Evolutionary conservation across 2,329 filamentous ascomycete species (phyloP), one percentile per base, ranked within the genome.

Genomic region (Talaromyces islandicus): DNA sequence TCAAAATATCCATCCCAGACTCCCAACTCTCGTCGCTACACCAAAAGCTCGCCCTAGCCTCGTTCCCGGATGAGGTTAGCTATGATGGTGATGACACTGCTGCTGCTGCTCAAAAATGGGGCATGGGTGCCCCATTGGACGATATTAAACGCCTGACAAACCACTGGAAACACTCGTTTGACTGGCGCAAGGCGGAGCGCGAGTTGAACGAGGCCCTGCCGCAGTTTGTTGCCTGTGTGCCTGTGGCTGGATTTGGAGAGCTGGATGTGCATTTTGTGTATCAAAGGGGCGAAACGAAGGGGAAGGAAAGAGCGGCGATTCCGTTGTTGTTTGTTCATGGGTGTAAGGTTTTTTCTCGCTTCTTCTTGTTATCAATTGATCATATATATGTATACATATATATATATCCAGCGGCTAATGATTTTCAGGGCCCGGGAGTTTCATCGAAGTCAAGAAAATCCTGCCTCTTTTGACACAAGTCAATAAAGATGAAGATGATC

Each of bases 281-380:
- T 67, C 78, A 87, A 64, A 77, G 71, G 57, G 85, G 81, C 65
- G 68, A 72, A 1, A 75, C 75, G 4, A 14, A 14, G 4, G 32
- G 6, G 2, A 65, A 78, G 1, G 76, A 77, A 5, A 30, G 57
- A 6, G 46, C 29, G 21, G 85, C 85, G 1, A 83, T 90, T 48
- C 87, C 88, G 0, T 68, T 90, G 30, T 70, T 90, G 0, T 89
- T 90, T 69, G 78, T 80, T n/a, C 87, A 90, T 68, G 86, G 87
- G 14, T 89, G 80, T 79, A 71, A 25, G 71, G 63, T 27, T 17
- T 35, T 43, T 27, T 27, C 6, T 27, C 6, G 6, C 25, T n/a
- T n/a, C n/a, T n/a, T n/a, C 38, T 27, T 46, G 9, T 19, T 46
- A 17, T 9, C 11, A n/a, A n/a, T n/a, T n/a, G n/a, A n/a, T n/a